These are phyloP conservation scores for Mycosphaerelloides madeirae DNA, from an alignment of 2,329 filamentous ascomycete genomes.

Conservation along the genomic window DNA sequence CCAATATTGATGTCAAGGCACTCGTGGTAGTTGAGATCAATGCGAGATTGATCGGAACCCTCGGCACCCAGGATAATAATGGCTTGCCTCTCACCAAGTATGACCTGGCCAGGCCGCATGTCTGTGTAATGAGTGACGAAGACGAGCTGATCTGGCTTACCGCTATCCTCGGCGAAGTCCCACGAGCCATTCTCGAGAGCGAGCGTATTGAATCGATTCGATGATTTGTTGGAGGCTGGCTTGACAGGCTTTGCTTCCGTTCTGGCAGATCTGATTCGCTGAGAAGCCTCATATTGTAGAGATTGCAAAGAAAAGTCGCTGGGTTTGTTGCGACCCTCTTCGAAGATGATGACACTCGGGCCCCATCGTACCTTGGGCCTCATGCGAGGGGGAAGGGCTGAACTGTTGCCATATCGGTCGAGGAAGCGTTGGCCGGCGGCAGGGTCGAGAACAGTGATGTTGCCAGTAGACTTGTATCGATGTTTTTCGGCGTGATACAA, in stretches of 20 bases:
- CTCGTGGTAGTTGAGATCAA: constrained; percentile 43
- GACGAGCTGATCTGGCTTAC: constrained; percentile 22
- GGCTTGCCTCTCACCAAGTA: constrained; percentile 27
- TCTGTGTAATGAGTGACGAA: constrained; percentile 43
- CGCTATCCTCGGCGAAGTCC: constrained; percentile 35
- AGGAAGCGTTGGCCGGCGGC: constrained; percentile 44
- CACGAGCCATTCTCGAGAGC: constrained; percentile 42
- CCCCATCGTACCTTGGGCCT: constrained; percentile 8
- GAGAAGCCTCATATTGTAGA: constrained; percentile 20
- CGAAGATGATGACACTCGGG: constrained; percentile 4
- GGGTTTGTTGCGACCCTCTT: constrained; percentile 7
- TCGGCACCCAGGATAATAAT: constrained; percentile 24
- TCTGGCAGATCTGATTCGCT: constrained; percentile 5
- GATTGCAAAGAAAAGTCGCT: constrained; percentile 23
- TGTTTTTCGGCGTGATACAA: constrained; percentile 44
- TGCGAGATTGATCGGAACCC: constrained; percentile 24
- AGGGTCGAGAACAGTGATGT: constrained; percentile 43
- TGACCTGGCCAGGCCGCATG: constrained; percentile 37
- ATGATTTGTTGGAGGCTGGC: constrained; percentile 4
- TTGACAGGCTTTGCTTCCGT: neutral
- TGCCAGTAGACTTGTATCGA: constrained; percentile 38
- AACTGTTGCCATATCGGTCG: constrained; percentile 25
- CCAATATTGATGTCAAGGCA: constrained; percentile 37
- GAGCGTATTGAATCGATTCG: constrained; percentile 31
- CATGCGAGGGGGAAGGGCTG: constrained; percentile 13